Evolutionary conservation across 2,329 filamentous ascomycete species (phyloP), one percentile per base, ranked within the genome.

Genomic region (Phaeosphaeria sp.): DNA sequence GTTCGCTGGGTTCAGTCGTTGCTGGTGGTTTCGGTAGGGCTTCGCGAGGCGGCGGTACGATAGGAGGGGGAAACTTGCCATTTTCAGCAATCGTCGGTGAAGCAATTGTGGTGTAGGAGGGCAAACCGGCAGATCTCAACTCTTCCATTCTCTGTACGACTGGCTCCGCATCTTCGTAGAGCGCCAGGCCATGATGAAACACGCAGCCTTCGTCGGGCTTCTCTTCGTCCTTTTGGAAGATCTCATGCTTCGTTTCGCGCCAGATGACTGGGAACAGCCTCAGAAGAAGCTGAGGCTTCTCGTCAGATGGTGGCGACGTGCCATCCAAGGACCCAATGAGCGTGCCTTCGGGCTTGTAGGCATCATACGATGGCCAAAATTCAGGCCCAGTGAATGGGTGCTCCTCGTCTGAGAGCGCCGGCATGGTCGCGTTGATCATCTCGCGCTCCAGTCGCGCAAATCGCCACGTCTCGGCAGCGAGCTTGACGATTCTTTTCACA

Each of bases 401-500:
- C 24, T 73, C 69, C 49, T 73, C 67, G 20, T 74, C 72, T 9
- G 73, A 63, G 3, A 75, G 49, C 22, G 73, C 65, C 40, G 82
- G 82, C 75, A 86, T 82, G 1, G 74, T 78, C 3, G 84, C 84
- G 11, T 79, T 75, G 49, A 87, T 83, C 62, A 84, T 79, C 65
- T 86, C 83, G 18, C 83, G 79, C 67, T 86, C 84, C 30, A 87
- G 80, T 9, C 84, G 80, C 5, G 84, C 84, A 65, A 84, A 83
- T 20, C 84, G 77, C 84, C 84, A 87, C 7, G 84, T 86, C 69
- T 86, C 83, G 1, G 84, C 83, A 2, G 84, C 84, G 20, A 84
- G 77, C 65, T 86, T 87, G 49, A 86, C 84, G 45, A 86, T 84
- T 55, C 81, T 79, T 40, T 83, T 80, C 6, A 86, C 81, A 2